These are phyloP conservation scores for Auricularia heimuer DNA, from an alignment of 768 basidiomycete species.

Conservation along the genomic window DNA sequence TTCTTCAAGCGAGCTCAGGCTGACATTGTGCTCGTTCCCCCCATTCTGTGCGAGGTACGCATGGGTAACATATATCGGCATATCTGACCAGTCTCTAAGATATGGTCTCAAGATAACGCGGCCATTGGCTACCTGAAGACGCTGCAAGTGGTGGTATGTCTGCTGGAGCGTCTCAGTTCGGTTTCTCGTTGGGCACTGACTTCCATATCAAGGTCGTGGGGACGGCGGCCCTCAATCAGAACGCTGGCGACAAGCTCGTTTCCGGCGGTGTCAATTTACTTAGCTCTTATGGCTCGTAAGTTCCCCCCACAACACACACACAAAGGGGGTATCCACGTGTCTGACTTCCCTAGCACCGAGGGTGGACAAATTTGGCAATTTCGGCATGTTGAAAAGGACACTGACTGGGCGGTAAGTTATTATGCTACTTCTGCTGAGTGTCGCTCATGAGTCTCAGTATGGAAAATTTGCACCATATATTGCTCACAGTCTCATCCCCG, in stretches of 20 bases:
- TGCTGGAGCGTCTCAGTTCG: no score
- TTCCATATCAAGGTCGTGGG: no score
- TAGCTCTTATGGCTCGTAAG: not conserved
- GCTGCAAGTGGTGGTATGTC: no score
- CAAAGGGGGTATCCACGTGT: not conserved
- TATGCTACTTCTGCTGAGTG: not conserved
- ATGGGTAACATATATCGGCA: not conserved
- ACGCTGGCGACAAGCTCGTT: no score
- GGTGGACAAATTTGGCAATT: not conserved
- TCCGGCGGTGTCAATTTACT: not conserved
- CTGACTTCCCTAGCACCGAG: not conserved
- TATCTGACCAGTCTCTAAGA: not conserved
- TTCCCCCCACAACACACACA: not conserved
- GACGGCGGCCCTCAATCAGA: no score
- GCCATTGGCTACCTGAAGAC: no score
- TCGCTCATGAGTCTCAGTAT: not conserved
- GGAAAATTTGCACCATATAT: not conserved
- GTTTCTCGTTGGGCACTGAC: no score
- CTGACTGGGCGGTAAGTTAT: not conserved
- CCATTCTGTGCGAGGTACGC: not conserved
- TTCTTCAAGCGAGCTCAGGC: not conserved
- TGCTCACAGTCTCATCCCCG: not conserved
- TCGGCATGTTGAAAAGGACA: not conserved
- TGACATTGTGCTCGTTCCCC: not conserved
- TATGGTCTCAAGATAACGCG: not conserved